Base-by-base conservation (phyloP, 805 yeast species). In the Candida tallmaniae region DNA sequence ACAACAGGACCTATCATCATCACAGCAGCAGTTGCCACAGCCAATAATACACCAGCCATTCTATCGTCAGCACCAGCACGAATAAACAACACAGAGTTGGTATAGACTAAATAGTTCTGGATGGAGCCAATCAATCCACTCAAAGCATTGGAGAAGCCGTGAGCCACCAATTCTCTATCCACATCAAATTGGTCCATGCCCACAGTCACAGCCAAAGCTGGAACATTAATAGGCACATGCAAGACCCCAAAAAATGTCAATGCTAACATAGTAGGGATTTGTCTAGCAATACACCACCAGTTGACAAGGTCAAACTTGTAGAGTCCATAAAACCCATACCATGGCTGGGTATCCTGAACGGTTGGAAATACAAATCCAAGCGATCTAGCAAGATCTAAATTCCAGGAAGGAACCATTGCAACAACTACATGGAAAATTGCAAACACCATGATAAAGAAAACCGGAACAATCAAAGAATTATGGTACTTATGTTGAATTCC, bases 211-310 rank as follows among this genome's bases (percentile, higher is more conserved):
- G 97, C 97, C 30, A 93, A 68, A 0, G 98, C 97, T 1, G 98
- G 98, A 10, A 93, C 97, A 54, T 93, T 93, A 40, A 93, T 93
- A 4, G 98, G 98, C 8, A 93, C 98, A 50, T 93, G 98, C 36
- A 93, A 63, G 25, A 93, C 83, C 9, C 98, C 98, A 51, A 93
- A 93, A 54, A 93, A 93, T 0, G 97, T 89, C 44, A 93, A 67
- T 0, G 98, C 98, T 36, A 90, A 62, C 96, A 93, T 93, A 2
- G 95, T 83, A 5, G 98, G 98, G 13, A 88, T 41, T 50, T 88
- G 86, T 35, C 70, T 62, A 2, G 77, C 31, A 17, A 93, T 68
- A 19, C 80, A 69, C 41, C 62, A 51, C 93, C 95, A 86, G 55
- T 85, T 78, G n/a, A 87, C 93, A 19, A 71, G 56, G 4, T 60